Base-by-base conservation (phyloP, 2,329 filamentous ascomycete species). In the Exophiala sp. region DNA sequence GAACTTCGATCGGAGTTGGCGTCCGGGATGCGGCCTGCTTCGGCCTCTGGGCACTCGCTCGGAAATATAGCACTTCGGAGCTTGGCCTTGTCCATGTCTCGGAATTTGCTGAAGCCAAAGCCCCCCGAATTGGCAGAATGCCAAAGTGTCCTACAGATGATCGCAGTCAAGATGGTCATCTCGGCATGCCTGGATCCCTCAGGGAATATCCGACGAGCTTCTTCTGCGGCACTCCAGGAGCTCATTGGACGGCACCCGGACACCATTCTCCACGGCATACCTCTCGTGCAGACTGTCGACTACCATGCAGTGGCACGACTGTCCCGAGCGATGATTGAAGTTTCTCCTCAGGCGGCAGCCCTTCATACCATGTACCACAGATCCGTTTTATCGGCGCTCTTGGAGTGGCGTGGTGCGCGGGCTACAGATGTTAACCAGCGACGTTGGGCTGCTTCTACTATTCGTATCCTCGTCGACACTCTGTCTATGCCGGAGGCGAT, bases 21-120 rank as follows among this genome's bases (percentile, higher is more conserved):
- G 90, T 98, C 13, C 81, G 93, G 40, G 93, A 98, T 70, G 91
- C 93, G 10, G 88, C 93, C 2, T 96, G 90, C 65, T 98, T 97
- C 65, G 93, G 93, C 5, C 84, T 97, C 19, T 98, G 93, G 93
- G 86, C 90, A 1, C 67, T 97, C 6, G 88, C 91, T 18, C 79
- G 93, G 48, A 83, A 91, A 47, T 98, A 97, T 62, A 82, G 80
- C 1, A 95, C 89, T 0, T 64, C 73, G 0, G 91, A 97, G 65
- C 75, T 97, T 5, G 73, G 85, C 9, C 73, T 73, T 0, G 3
- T 66, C 3, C 34, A 41, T 8, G 18, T 56, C 2, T 47, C 50
- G 22, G 32, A 37, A 2, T 50, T 47, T 40, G 44, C 47, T 23
- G 48, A 50, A 43, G 37, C 38, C 24, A 47, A 38, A 13, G 23